A percentile compares a stretch with the other conserved stretches of the same genome.
Conservation (phyloP, 1,139 yeast species). For the Ogataea hybrid region DNA sequence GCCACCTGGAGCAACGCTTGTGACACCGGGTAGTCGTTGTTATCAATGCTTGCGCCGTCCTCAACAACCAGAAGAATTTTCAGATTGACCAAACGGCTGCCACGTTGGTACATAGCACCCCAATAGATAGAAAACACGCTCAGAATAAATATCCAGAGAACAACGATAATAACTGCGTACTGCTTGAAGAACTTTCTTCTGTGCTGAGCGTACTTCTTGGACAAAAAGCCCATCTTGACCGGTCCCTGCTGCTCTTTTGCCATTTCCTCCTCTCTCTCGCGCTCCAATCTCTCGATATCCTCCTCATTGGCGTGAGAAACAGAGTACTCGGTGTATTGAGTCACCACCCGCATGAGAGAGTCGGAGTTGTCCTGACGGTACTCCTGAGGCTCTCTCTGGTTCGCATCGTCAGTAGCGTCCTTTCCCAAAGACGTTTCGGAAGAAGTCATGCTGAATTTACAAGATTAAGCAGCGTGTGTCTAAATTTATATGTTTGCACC, state of each 20-base stretch:
- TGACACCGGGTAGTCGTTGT: slow-evolving; percentile 36
- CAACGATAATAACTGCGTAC: slow-evolving; percentile 16
- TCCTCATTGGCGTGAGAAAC: slow-evolving; percentile 10
- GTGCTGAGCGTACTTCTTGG: neutral
- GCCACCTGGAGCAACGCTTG: too few relatives aligned
- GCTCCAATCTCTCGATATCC: slow-evolving; percentile 3
- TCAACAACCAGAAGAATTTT: slow-evolving; percentile 47
- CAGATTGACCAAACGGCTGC: slow-evolving; percentile 38
- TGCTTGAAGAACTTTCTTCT: slow-evolving; percentile 13
- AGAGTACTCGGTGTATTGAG: slow-evolving; percentile 26
- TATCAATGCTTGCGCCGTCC: slow-evolving; percentile 31
- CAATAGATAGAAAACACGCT: slow-evolving; percentile 53
- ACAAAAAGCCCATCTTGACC: slow-evolving; percentile 5
- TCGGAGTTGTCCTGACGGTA: neutral
- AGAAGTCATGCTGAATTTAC: neutral
- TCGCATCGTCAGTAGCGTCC: too few relatives aligned
- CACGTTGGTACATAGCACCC: slow-evolving; percentile 54
- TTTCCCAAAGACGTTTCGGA: too few relatives aligned
- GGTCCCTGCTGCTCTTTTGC: neutral
- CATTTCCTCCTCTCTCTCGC: slow-evolving; percentile 3
- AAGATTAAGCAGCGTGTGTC: neutral
- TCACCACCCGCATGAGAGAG: slow-evolving; percentile 22
- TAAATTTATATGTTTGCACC: too few relatives aligned
- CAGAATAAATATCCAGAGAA: slow-evolving; percentile 31
- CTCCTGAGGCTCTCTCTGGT: neutral